Percentiles rank a stretch among this genome's conserved stretches.
These are phyloP conservation scores for Blastobotrys mokoenaii DNA, from an alignment of 805 yeast species.

Conservation along the genomic window DNA sequence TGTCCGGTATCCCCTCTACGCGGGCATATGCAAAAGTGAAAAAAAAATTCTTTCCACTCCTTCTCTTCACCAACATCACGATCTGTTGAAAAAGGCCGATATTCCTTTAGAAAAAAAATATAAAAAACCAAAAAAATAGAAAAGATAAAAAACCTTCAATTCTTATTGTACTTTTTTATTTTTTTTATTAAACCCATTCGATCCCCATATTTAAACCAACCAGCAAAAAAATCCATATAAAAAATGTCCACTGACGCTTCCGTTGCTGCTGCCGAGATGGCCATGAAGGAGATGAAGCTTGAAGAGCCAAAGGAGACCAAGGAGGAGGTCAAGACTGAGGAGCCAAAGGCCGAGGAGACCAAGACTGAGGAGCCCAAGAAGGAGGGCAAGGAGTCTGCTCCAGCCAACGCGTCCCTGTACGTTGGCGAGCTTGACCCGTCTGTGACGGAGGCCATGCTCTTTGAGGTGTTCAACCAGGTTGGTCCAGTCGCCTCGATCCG, in stretches of 20 bases:
- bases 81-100: not conserved
- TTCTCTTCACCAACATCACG: not conserved
- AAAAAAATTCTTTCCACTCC: not conserved
- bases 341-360: constrained; percentile 24
- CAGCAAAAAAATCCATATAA: not conserved
- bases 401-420: constrained; percentile 75
- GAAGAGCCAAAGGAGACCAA: constrained; percentile 19
- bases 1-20: too few species aligned
- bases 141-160: not conserved
- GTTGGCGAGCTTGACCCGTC: constrained; percentile 94
- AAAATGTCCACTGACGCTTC: constrained; percentile 23
- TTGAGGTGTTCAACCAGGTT: constrained; percentile 87
- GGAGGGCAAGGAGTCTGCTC: constrained; percentile 45
- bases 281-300: constrained; percentile 28
- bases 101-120: not conserved
- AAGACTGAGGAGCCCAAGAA: constrained; percentile 53
- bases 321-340: constrained; percentile 12
- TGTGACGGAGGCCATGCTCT: constrained; percentile 89
- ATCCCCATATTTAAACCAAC: not conserved
- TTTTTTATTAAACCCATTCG: not conserved
- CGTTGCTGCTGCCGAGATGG: constrained; percentile 30
- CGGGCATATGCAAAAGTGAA: too few species aligned
- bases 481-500: constrained; percentile 96
- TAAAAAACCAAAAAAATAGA: constrained; percentile 1
- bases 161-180: not conserved